Evolutionary conservation across 371 early-diverging fungal species (phyloP), one percentile per base, ranked within the genome.

Genomic region (Mortierella sp.): DNA sequence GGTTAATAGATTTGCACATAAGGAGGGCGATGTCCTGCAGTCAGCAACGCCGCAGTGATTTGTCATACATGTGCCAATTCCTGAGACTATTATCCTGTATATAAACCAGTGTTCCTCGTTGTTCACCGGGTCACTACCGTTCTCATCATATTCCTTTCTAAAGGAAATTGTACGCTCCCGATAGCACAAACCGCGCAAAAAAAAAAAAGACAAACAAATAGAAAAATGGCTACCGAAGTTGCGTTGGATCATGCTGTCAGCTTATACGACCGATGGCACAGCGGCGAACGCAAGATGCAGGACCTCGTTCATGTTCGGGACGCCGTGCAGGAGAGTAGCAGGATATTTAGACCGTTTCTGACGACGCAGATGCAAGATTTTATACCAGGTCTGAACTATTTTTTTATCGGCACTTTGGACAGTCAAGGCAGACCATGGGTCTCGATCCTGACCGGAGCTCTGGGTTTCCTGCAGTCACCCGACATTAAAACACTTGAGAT

Each of bases 391-490:
- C 50, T 73, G 21, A 54, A 63, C 30, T 73, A 73, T 44, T 57
- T 73, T 24, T 73, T 66, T 32, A 39, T 73, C 3, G 73, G 73
- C 8, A 66, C 73, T 1, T 46, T 73, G 43, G 73, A 73, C 43
- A 49, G 30, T 6, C 37, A 56, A 3, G 73, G 73, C 1, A 62
- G 73, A 12, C 73, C 73, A 1, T 73, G 73, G 73, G 73, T 73
- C 6, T 73, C 73, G 0, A 67, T 73, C 26, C 30, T 73, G 43
- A 54, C 63, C 7, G 68, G 73, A 9, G 50, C 30, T 8, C 44
- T 52, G 15, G 73, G 73, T 23, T 73, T 73, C 50, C 44, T 73
- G 54, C 19, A 28, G 3, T 62, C 67, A 4, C 50, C 73, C 0
- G 48, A 63, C 23, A 47, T n/a, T 30, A 61, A 55, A 12, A 41